These are phyloP conservation scores for Trametes villosa DNA, from an alignment of 768 basidiomycete species.

Conservation along the genomic window DNA sequence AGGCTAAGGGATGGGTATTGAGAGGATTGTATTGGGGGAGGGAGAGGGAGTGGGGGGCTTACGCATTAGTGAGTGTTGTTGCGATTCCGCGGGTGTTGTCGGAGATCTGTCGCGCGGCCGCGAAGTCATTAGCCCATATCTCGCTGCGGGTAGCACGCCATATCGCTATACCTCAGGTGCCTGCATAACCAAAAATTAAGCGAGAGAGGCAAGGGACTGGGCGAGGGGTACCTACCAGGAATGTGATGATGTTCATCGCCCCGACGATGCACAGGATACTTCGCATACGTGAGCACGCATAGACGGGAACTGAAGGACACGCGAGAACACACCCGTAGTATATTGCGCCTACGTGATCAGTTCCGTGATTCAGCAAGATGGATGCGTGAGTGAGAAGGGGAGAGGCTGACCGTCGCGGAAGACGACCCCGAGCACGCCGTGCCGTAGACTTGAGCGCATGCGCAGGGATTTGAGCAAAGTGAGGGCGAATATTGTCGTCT, in stretches of 20 bases:
- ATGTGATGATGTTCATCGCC: not conserved
- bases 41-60: not conserved
- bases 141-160: not conserved
- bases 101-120: not conserved
- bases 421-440: not conserved
- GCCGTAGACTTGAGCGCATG: not conserved
- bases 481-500: not conserved
- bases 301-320: not conserved
- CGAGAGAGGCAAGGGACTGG: not conserved
- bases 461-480: not conserved
- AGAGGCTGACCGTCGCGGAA: constrained; percentile 7
- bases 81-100: constrained; percentile 6
- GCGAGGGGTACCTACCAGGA: not conserved
- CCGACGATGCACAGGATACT: not conserved
- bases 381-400: not conserved
- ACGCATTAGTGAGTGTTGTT: constrained; percentile 17
- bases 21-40: not conserved
- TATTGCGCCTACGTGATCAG: not conserved
- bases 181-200: not conserved
- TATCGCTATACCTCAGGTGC: not conserved
- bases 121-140: not conserved
- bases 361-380: too few species aligned
- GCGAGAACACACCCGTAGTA: constrained; percentile 2
- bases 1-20: not conserved
- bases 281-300: not conserved